Percentiles rank a stretch among this genome's conserved stretches.
phyloP scores from a whole-genome alignment of 192 early-diverging fungal species.

The Mortierella claussenii region DNA sequence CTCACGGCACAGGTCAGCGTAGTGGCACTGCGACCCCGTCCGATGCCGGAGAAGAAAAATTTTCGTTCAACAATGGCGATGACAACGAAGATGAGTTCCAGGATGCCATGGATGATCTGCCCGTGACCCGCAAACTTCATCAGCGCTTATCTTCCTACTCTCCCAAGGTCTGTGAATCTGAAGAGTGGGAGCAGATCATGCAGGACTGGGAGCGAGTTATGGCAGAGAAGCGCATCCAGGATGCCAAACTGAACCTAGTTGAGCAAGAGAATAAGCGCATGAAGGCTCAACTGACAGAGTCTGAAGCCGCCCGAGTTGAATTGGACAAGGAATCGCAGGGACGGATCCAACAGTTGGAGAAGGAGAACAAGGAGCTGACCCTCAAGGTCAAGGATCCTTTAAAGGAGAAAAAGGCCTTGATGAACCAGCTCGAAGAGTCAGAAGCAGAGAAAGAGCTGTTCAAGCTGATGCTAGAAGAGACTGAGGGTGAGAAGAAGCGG shows the following conservation, averaged over 20 bases:
- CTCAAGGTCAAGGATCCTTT: conserved; percentile 37
- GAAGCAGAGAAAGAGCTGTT: conserved; percentile 49
- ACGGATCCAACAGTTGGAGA: conserved; percentile 24
- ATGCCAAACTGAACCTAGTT: conserved; percentile 45
- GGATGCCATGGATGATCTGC: conserved; percentile 40
- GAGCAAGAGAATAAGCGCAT: conserved; percentile 54
- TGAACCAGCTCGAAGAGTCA: conserved; percentile 43
- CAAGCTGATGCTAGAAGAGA: conserved; percentile 54
- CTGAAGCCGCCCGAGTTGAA: conserved; percentile 20
- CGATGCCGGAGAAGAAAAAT: conserved; percentile 19
- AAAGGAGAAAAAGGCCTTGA: conserved; percentile 43
- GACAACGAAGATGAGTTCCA: conserved; percentile 36
- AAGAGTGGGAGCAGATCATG: conserved; percentile 54
- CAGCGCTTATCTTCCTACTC: conserved; percentile 47
- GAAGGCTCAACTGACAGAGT: conserved; percentile 33
- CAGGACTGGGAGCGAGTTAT: conserved; percentile 55
- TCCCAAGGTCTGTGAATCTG: conserved; percentile 38
- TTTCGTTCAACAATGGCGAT: conserved; percentile 24
- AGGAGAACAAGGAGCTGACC: conserved; percentile 33
- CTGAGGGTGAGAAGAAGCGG: conserved; percentile 50
- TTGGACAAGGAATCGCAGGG: conserved; percentile 43
- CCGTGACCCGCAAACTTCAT: conserved; percentile 39
- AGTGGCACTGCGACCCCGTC: conserved; percentile 27
- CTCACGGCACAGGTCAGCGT: conserved; percentile 15
- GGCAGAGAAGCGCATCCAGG: conserved; percentile 53